A percentile compares a stretch with the other conserved stretches of the same genome.
Evolutionary conservation across 106 monocot species (phyloP).

Genomic region (Allium cepa): DNA sequence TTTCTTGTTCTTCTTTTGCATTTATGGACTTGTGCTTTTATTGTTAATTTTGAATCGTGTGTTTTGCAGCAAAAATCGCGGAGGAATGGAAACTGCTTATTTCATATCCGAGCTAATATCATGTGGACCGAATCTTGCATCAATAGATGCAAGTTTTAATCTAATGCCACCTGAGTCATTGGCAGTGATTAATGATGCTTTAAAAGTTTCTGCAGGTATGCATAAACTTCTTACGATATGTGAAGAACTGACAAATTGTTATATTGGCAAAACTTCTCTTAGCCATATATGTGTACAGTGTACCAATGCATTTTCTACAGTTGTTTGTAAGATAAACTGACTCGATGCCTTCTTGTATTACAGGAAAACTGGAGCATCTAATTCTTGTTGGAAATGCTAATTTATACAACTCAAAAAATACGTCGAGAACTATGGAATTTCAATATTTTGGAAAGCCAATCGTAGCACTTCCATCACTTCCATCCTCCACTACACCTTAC

Average conservation of each 20-base stretch:
- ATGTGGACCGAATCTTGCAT: slow-evolving; percentile 40
- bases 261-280: too few relatives aligned
- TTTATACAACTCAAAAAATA: slow-evolving; percentile 6
- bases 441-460: slow-evolving; percentile 34
- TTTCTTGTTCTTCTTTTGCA: too few relatives aligned
- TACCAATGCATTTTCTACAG: too few relatives aligned
- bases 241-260: too few relatives aligned
- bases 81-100: slow-evolving; percentile 45
- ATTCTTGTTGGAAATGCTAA: slow-evolving; percentile 39
- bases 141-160: slow-evolving; percentile 59
- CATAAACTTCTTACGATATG: too few relatives aligned
- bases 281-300: too few relatives aligned
- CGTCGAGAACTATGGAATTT: slow-evolving; percentile 19
- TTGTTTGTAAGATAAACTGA: too few relatives aligned
- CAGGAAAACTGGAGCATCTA: slow-evolving; percentile 51
- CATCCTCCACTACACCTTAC: slow-evolving; percentile 9
- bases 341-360: not conserved
- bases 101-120: slow-evolving; percentile 50
- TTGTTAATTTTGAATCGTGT: not conserved
- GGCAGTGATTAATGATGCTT: slow-evolving; percentile 38
- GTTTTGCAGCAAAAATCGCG: slow-evolving; percentile 67
- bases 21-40: not conserved
- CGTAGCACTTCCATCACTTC: slow-evolving; percentile 25
- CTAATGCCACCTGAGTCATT: slow-evolving; percentile 65
- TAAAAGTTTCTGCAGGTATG: slow-evolving; percentile 46